A percentile compares a stretch with the other conserved stretches of the same genome.
Evolutionary conservation across 164 flowering plant genomes (phyloP).

Genomic region (Stephania cephalantha): DNA sequence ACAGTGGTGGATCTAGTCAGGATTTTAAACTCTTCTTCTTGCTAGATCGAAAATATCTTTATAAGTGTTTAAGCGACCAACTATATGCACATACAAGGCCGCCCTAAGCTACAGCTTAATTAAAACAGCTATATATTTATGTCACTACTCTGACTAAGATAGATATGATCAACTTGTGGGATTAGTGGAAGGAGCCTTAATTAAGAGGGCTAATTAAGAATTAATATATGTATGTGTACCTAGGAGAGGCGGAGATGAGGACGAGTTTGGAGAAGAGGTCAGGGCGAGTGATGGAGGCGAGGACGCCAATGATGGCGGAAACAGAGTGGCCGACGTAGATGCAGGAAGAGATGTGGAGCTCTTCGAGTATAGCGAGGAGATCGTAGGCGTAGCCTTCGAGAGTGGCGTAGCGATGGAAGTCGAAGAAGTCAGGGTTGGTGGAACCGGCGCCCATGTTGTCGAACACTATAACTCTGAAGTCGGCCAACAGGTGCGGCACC

Average conservation of each 20-base stretch:
- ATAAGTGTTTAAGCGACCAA: no score
- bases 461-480: conserved; percentile 33
- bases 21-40: no score
- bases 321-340: conserved; percentile 87
- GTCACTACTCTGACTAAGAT: no score
- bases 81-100: no score
- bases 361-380: conserved; percentile 52
- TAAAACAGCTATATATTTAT: no score
- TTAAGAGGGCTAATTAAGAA: no score
- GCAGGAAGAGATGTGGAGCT: conserved; percentile 53
- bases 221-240: conserved; percentile 27
- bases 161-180: no score
- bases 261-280: conserved; percentile 83
- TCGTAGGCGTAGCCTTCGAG: conserved; percentile 54
- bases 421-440: conserved; percentile 58
- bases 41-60: no score
- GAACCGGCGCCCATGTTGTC: conserved; percentile 64
- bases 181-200: no score
- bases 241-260: conserved; percentile 67
- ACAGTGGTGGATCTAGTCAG: no score
- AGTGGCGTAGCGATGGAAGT: conserved; percentile 49
- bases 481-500: conserved; percentile 38
- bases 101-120: no score
- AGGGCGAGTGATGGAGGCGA: conserved; percentile 81
- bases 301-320: conserved; percentile 58